Evolutionary conservation across 2,329 filamentous ascomycete genomes (phyloP).

Genomic region (Zarea fungicola): DNA sequence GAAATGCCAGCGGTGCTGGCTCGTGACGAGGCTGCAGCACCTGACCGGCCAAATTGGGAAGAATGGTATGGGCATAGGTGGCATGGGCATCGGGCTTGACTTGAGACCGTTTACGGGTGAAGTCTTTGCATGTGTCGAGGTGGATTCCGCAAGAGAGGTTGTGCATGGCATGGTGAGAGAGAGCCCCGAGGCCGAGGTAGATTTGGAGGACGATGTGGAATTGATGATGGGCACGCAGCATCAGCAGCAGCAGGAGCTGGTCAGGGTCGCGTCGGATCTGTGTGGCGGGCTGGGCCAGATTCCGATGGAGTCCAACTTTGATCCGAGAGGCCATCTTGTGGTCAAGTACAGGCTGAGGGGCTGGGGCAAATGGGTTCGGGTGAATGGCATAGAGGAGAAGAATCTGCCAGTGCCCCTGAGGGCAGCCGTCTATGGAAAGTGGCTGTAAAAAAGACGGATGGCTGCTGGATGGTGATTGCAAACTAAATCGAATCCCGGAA

Average conservation of each 20-base stretch:
- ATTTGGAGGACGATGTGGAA: constrained; percentile 1
- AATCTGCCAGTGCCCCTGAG: background rate
- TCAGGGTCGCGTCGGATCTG: background rate
- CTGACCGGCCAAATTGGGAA: background rate
- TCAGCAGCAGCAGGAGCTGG: background rate
- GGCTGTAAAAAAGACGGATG: no score
- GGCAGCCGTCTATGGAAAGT: background rate
- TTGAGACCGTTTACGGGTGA: background rate
- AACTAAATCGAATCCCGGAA: no score
- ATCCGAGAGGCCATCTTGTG: constrained; percentile 3
- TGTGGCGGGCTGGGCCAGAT: constrained; percentile 6
- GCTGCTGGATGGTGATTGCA: no score
- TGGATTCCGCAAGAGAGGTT: constrained; percentile 1
- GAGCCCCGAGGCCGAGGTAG: background rate
- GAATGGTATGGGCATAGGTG: no score
- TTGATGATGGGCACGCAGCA: background rate
- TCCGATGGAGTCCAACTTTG: constrained; percentile 13
- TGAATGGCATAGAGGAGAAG: background rate
- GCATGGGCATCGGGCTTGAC: no score
- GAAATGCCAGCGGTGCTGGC: constrained; percentile 11
- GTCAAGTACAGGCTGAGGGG: constrained; percentile 9
- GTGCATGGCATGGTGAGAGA: constrained; percentile 10
- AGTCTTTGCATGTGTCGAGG: constrained; percentile 11
- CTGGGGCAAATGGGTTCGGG: background rate
- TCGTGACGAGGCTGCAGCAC: constrained; percentile 6